Evolutionary conservation across 148 eudicot species (phyloP).

Genomic region (Salicornia ramosissima): DNA sequence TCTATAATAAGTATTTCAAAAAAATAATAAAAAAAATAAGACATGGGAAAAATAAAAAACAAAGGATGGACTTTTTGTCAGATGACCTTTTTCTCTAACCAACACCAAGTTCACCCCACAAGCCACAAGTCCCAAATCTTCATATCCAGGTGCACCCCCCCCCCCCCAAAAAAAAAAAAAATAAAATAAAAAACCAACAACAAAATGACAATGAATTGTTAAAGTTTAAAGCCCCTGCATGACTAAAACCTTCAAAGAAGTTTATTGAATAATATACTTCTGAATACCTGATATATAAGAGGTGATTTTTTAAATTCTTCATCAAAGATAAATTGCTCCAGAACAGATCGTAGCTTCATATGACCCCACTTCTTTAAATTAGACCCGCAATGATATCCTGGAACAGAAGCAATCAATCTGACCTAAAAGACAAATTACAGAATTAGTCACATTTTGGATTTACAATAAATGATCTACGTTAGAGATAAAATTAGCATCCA

Average conservation of each 20-base stretch:
- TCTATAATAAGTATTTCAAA: not conserved
- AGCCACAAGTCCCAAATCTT: not conserved
- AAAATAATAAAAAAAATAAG: no score
- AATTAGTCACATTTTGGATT: not conserved
- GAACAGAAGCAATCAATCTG: constrained; percentile 90
- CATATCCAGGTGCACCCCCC: not conserved
- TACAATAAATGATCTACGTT: not conserved
- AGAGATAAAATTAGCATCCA: not conserved
- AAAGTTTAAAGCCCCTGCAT: not conserved
- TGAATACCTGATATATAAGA: constrained; percentile 79
- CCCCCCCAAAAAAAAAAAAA: not conserved
- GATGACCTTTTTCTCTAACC: not conserved
- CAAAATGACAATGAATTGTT: not conserved
- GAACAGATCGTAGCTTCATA: constrained; percentile 76
- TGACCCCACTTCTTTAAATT: constrained; percentile 91
- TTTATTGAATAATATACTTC: not conserved
- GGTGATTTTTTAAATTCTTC: constrained; percentile 68
- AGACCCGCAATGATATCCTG: constrained; percentile 90
- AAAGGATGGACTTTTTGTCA: not conserved
- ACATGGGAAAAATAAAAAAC: not conserved
- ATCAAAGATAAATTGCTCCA: constrained; percentile 66
- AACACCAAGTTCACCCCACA: not conserved
- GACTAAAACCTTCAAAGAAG: not conserved
- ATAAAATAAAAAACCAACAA: not conserved
- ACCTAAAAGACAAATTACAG: constrained; percentile 41